A percentile compares a stretch with the other conserved stretches of the same genome.
phyloP scores from a whole-genome alignment of 2,329 filamentous ascomycete species.

The Xylaria sp. region DNA sequence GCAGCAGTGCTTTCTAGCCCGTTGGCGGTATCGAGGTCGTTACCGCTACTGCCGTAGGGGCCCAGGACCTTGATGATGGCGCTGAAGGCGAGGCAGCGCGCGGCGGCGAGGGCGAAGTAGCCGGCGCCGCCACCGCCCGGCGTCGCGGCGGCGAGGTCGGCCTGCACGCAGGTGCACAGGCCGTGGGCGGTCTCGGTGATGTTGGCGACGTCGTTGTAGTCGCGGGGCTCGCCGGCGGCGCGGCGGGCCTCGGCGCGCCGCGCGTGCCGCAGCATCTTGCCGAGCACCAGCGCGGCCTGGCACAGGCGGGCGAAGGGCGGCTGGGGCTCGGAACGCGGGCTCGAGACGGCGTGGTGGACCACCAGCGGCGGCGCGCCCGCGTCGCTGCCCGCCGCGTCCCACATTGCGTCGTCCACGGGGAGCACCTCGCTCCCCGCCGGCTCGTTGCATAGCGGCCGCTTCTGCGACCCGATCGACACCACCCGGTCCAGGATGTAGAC shows the following conservation, averaged over 20 bases:
- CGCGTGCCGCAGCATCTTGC: conserved; percentile 33
- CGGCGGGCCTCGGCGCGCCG: conserved; percentile 11
- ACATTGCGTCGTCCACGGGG: conserved; percentile 44
- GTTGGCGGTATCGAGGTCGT: not conserved
- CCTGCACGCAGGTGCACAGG: conserved; percentile 8
- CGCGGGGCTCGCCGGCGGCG: conserved; percentile 15
- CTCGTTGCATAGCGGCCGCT: conserved; percentile 42
- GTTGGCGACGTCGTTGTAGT: conserved; percentile 19
- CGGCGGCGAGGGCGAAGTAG: conserved; percentile 17
- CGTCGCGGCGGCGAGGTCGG: conserved; percentile 14
- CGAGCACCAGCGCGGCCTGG: conserved; percentile 41
- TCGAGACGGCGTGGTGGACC: conserved; percentile 37
- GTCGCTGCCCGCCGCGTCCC: conserved; percentile 46
- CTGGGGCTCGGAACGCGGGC: conserved; percentile 48
- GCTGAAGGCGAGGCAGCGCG: conserved; percentile 14
- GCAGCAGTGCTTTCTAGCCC: too few species aligned
- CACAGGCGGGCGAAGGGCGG: conserved; percentile 55
- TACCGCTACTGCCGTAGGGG: conserved; percentile 3
- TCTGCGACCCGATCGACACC: conserved; percentile 33
- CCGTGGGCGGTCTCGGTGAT: conserved; percentile 21
- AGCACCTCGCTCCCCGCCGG: conserved; percentile 37
- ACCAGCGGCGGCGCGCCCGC: conserved; percentile 34
- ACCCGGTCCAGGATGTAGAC: conserved; percentile 49
- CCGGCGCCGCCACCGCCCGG: conserved; percentile 1
- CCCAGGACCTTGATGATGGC: conserved; percentile 14